phyloP scores from a whole-genome alignment of 2,329 filamentous ascomycete genomes.

The Xylaria sp. region DNA sequence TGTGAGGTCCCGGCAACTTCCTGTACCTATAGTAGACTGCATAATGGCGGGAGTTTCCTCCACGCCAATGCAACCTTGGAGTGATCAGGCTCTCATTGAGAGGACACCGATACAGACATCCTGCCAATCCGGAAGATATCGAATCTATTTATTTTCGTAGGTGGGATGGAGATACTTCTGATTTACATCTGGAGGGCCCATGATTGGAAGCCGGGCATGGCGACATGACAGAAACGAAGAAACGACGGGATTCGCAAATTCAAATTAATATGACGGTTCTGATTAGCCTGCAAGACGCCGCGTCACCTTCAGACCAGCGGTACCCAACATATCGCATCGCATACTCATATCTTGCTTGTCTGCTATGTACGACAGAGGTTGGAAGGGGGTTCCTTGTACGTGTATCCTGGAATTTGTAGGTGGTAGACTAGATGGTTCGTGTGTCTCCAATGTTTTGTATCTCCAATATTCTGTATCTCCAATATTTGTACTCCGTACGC shows the following conservation, averaged over 20 bases:
- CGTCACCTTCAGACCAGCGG: constrained; percentile 17
- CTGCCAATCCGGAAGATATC: constrained; percentile 33
- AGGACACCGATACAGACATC: constrained; percentile 12
- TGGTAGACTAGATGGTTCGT: constrained; percentile 4
- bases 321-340: constrained; percentile 17
- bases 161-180: constrained; percentile 20
- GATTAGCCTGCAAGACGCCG: constrained; percentile 31
- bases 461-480: constrained; percentile 7
- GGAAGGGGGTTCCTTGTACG: constrained; percentile 4
- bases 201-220: constrained; percentile 31
- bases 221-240: constrained; percentile 33
- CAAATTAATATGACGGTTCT: constrained; percentile 29
- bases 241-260: constrained; percentile 26
- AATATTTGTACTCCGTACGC: not conserved
- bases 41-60: constrained; percentile 17
- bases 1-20: constrained; percentile 24
- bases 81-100: constrained; percentile 20
- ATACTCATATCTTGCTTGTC: constrained; percentile 4
- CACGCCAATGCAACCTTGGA: constrained; percentile 30
- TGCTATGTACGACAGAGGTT: constrained; percentile 16
- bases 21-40: constrained; percentile 19
- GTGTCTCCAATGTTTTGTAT: constrained; percentile 7
- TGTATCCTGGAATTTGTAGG: constrained; percentile 21
- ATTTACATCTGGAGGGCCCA: constrained; percentile 9
- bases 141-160: constrained; percentile 31